Evolutionary conservation across 2,329 filamentous ascomycete species (phyloP), one percentile per base, ranked within the genome.

Genomic region (Cadophora luteo-olivacea): DNA sequence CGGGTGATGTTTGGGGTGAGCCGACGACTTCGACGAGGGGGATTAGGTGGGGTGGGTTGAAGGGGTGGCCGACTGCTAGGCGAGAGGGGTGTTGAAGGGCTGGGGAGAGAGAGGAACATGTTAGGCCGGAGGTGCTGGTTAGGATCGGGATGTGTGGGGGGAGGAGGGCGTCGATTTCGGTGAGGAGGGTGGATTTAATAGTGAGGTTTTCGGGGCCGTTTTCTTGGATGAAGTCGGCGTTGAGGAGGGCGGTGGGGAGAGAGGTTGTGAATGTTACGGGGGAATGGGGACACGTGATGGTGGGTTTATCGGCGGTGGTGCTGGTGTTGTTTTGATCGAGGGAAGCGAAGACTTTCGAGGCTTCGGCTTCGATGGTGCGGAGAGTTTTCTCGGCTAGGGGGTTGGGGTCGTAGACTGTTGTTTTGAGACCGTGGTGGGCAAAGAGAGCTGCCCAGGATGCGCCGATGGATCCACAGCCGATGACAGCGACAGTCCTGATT

Each of bases 1-100:
- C 29, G 4, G 22, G 11, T 8, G 49, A 58, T 6, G 68, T 67
- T 41, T 73, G 70, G 1, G 69, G 60, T 2, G 80, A 78, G 9
- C 79, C 79, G 1, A 83, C 82, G 0, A 84, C 80, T 72, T 84
- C 82, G 24, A 84, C 81, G 16, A 84, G 76, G 0, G 82, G 82
- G 24, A 84, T 81, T 22, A 84, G 75, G 69, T 84, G 82, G 6
- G 82, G 82, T 9, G 83, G 83, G 69, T 84, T 84, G 76, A 84
- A 84, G 0, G 83, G 82, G 70, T 84, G 83, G 4, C 81, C 82
- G 32, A 84, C 78, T 0, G 82, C 72, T 41, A 81, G 76, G n/a
- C 81, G 77, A 32, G 51, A 55, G 9, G 51, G 51, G 11, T 55
- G 51, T 55, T 29, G 24, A 4, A 55, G 24, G 4, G 51, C 5